These are phyloP conservation scores for Lepidium campestre DNA, from an alignment of 441 rosid species.

Conservation along the genomic window DNA sequence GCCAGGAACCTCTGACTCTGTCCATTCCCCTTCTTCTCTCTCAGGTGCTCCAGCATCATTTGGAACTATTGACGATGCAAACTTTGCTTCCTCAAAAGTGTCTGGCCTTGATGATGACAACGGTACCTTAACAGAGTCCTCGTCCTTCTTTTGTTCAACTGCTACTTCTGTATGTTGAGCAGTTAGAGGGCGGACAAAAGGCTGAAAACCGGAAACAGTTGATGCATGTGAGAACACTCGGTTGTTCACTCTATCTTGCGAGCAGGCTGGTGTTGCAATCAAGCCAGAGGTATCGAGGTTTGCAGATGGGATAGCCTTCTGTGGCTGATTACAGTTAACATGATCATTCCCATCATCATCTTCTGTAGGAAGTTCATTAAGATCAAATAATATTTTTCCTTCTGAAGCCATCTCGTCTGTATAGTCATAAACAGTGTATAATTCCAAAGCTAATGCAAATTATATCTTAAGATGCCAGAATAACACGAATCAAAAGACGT, in stretches of 20 bases:
- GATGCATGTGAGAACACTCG: conserved; percentile 72
- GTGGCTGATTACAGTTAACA: conserved; percentile 46
- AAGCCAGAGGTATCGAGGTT: conserved; percentile 40
- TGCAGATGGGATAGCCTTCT: conserved; percentile 48
- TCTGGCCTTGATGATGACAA: conserved; percentile 27
- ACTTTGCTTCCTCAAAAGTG: conserved; percentile 32
- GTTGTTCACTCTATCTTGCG: conserved; percentile 47
- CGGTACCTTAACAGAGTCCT: conserved; percentile 29
- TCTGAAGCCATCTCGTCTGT: conserved; percentile 83
- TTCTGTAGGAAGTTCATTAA: conserved; percentile 86
- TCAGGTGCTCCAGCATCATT: conserved; percentile 41
- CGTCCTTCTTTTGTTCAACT: conserved; percentile 35
- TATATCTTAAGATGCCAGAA: conserved; percentile 16
- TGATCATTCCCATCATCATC: conserved; percentile 45
- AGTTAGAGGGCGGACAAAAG: conserved; percentile 56
- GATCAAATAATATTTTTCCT: conserved; percentile 86
- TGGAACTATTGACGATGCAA: conserved; percentile 27
- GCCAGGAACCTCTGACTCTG: conserved; percentile 59
- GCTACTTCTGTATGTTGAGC: conserved; percentile 31
- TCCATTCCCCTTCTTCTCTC: conserved; percentile 99
- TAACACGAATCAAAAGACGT: conserved; percentile 12
- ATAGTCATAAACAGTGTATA: conserved; percentile 58
- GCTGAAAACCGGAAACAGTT: conserved; percentile 87
- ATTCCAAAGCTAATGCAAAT: conserved; percentile 18
- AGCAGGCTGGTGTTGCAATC: conserved; percentile 42